phyloP scores from a whole-genome alignment of 805 yeast species.

The Vanderwaltozyma verrucispora region DNA sequence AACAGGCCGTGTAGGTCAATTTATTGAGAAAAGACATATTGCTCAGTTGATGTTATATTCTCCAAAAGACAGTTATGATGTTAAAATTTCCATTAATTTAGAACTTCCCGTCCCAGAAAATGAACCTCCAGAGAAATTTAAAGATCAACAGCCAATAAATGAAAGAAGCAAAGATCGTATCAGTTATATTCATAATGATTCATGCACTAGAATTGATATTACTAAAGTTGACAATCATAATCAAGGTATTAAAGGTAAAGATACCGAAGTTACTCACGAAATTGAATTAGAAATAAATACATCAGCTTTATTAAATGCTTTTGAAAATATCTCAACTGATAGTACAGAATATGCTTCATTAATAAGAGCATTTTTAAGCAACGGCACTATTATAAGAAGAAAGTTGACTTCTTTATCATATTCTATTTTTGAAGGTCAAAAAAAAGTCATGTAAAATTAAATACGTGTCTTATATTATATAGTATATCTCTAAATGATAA shows the following conservation, averaged over 20 bases:
- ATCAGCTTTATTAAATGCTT: slow-evolving; percentile 31
- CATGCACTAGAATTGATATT: slow-evolving; percentile 62
- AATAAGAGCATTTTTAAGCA: slow-evolving; percentile 47
- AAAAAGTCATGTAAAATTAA: slow-evolving; percentile 18
- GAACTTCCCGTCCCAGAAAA: slow-evolving; percentile 59
- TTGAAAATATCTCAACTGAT: slow-evolving; percentile 34
- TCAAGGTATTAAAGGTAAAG: slow-evolving; percentile 16
- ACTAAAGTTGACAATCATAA: slow-evolving; percentile 41
- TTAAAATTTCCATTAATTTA: slow-evolving; percentile 61
- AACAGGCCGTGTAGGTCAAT: slow-evolving; percentile 57
- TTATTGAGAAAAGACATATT: slow-evolving; percentile 65
- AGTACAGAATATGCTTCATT: slow-evolving; percentile 49
- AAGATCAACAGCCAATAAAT: slow-evolving; percentile 41
- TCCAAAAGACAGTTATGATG: slow-evolving; percentile 71
- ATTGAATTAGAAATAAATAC: slow-evolving; percentile 44
- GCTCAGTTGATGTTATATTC: slow-evolving; percentile 60
- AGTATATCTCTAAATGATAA: neutral
- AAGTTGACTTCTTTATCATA: slow-evolving; percentile 26
- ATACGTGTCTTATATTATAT: neutral
- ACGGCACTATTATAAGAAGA: slow-evolving; percentile 39
- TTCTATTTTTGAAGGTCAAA: slow-evolving; percentile 30
- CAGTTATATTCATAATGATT: slow-evolving; percentile 62
- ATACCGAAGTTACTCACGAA: slow-evolving; percentile 30
- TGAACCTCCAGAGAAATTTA: slow-evolving; percentile 44
- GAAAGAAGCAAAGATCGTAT: slow-evolving; percentile 64